phyloP scores from a whole-genome alignment of 495 filamentous ascomycete species.

The Rusavskia elegans region DNA sequence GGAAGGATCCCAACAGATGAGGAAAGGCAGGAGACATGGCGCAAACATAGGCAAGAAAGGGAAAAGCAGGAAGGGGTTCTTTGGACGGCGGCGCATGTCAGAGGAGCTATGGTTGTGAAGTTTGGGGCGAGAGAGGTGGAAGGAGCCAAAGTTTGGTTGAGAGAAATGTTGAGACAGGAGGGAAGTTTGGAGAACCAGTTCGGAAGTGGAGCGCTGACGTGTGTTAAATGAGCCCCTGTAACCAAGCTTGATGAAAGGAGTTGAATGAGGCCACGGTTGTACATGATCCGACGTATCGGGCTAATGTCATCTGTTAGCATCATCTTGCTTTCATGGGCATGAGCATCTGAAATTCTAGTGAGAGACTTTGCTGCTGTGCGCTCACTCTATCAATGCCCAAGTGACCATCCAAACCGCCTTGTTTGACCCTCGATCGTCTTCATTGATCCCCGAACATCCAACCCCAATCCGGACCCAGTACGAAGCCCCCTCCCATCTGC shows the following conservation, averaged over 20 bases:
- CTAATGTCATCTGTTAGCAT: no score
- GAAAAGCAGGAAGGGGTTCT: conserved; percentile 46
- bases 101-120: conserved; percentile 45
- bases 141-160: conserved; percentile 45
- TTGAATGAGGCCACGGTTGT: no score
- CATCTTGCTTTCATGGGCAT: no score
- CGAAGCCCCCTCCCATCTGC: conserved; percentile 32
- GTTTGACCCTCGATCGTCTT: neutral
- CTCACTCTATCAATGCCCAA: no score
- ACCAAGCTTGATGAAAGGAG: no score
- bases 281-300: no score
- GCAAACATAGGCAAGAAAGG: conserved; percentile 19
- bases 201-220: conserved; percentile 46
- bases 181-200: conserved; percentile 41
- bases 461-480: conserved; percentile 33
- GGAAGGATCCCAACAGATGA: neutral
- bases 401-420: no score
- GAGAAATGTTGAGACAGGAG: conserved; percentile 37
- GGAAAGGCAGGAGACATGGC: conserved; percentile 18
- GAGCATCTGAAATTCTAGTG: no score
- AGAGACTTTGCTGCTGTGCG: no score
- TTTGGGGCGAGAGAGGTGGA: conserved; percentile 53
- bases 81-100: conserved; percentile 59
- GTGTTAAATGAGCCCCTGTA: conserved; percentile 18
- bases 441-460: conserved; percentile 18